Evolutionary conservation across 208 protist species (phyloP).

Genomic region (Porcisia hertigi): DNA sequence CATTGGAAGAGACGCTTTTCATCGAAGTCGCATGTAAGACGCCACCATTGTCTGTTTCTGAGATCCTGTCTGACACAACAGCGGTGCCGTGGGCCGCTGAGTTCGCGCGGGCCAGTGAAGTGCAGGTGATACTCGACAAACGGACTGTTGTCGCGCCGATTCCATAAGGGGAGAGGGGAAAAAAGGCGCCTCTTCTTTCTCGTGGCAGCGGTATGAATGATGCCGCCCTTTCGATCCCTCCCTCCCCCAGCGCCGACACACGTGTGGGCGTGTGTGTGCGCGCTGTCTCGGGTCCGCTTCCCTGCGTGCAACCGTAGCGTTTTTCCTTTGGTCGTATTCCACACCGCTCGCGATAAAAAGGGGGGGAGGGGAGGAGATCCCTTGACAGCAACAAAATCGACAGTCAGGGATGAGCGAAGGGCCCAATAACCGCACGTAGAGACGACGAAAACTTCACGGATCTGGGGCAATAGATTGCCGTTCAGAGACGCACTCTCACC

Average conservation of each 20-base stretch:
- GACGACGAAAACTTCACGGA: not conserved
- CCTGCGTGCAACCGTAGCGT: not conserved
- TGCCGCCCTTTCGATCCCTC: not conserved
- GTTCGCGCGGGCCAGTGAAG: conserved; percentile 16
- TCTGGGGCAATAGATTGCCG: not conserved
- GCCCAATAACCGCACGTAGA: not conserved
- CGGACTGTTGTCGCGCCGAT: conserved; percentile 15
- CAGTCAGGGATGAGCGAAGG: not conserved
- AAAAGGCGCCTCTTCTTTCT: not conserved
- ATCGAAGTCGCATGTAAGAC: conserved; percentile 24
- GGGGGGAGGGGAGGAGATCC: not conserved
- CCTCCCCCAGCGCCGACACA: not conserved
- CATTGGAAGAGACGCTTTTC: conserved; percentile 5
- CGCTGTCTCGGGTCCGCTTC: not conserved
- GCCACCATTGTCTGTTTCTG: conserved; percentile 9
- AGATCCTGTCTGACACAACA: conserved; percentile 1
- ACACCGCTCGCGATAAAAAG: not conserved
- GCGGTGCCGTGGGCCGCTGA: conserved; percentile 9
- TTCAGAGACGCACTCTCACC: not conserved
- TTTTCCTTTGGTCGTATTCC: not conserved
- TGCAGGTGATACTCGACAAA: conserved; percentile 14
- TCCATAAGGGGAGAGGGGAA: not conserved
- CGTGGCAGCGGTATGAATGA: not conserved
- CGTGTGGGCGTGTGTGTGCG: not conserved
- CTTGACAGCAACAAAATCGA: not conserved